Evolutionary conservation across 2,329 filamentous ascomycete species (phyloP).

Genomic region (Phyllosticta citribraziliensis): DNA sequence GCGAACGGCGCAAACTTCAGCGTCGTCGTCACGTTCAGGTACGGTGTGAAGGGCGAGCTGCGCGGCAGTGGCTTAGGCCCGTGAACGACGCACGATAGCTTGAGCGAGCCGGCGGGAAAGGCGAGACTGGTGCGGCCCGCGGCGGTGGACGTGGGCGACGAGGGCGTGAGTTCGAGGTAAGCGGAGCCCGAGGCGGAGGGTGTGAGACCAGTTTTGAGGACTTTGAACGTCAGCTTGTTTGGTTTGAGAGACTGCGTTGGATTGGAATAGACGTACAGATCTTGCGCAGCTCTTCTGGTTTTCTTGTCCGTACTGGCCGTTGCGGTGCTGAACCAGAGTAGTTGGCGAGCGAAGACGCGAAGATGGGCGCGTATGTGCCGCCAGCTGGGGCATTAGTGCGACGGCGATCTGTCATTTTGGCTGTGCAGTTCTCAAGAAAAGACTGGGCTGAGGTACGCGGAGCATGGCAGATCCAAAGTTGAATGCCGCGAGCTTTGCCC

Average conservation of each 20-base stretch:
- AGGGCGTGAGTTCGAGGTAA: constrained; percentile 55
- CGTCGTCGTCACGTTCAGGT: constrained; percentile 82
- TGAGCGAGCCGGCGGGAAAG: constrained; percentile 57
- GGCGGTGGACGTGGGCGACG: constrained; percentile 32
- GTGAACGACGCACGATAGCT: constrained; percentile 87
- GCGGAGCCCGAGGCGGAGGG: constrained; percentile 91
- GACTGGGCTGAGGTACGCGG: background rate
- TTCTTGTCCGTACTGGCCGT: constrained; percentile 48
- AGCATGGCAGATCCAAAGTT: background rate
- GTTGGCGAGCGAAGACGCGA: constrained; percentile 42
- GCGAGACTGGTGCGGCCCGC: constrained; percentile 33
- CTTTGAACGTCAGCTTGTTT: constrained; percentile 37
- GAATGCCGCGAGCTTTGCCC: background rate
- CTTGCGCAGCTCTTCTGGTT: constrained; percentile 65
- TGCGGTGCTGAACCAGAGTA: constrained; percentile 35
- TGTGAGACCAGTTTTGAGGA: constrained; percentile 82
- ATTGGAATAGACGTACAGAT: constrained; percentile 54
- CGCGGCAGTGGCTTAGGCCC: constrained; percentile 84
- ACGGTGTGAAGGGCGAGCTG: constrained; percentile 83
- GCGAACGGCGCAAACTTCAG: constrained; percentile 97
- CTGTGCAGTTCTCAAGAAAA: background rate
- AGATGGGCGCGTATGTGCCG: constrained; percentile 65
- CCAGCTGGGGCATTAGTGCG: constrained; percentile 81
- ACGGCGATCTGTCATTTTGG: constrained; percentile 68
- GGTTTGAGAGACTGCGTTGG: background rate